Evolutionary conservation across 1,284 basidiomycete species (phyloP).

Genomic region (Cryptococcus sp.): DNA sequence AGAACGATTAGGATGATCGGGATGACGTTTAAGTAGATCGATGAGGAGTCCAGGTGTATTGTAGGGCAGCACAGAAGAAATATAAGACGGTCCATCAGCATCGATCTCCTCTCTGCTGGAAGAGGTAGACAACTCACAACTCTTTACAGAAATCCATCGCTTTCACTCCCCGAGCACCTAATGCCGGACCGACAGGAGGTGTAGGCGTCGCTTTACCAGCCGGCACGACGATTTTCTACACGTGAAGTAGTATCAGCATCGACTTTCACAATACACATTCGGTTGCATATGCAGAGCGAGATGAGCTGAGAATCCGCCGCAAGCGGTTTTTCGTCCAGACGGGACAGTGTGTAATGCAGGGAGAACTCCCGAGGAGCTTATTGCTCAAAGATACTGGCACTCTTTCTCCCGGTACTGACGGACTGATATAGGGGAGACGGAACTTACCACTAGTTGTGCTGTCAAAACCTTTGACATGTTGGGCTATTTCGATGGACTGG

Average conservation of each 20-base stretch:
- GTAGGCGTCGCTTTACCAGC: constrained; percentile 96
- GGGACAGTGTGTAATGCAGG: not conserved
- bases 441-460: constrained; percentile 20
- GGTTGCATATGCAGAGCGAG: not conserved
- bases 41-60: not conserved
- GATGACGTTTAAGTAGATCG: not conserved
- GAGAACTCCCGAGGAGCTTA: too few species aligned
- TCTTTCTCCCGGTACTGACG: not conserved
- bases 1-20: not conserved
- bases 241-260: too few species aligned
- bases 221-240: constrained; percentile 79
- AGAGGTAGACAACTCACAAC: constrained; percentile 54
- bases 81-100: not conserved
- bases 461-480: constrained; percentile 14
- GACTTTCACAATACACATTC: too few species aligned
- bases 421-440: not conserved
- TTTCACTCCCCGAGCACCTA: constrained; percentile 97
- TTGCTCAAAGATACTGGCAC: not conserved
- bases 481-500: not conserved
- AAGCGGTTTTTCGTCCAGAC: not conserved
- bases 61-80: too few species aligned
- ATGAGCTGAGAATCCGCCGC: not conserved
- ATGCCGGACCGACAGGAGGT: constrained; percentile 93
- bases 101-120: not conserved
- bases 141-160: constrained; percentile 99